These are phyloP conservation scores for Waltergamsia citrina DNA, from an alignment of 2,329 filamentous ascomycete genomes.

Conservation along the genomic window DNA sequence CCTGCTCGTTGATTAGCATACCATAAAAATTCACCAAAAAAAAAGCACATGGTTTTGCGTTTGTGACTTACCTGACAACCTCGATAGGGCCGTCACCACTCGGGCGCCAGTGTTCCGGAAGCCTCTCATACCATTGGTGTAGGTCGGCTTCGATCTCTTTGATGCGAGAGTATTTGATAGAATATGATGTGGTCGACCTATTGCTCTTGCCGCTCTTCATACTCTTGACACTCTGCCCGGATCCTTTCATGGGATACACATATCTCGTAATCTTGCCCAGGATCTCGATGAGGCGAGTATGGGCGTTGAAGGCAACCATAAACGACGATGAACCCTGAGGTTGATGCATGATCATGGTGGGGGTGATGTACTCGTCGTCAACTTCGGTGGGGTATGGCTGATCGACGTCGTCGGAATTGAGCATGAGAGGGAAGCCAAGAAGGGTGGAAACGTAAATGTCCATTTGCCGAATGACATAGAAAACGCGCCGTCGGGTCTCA, in stretches of 20 bases:
- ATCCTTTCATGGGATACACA: constrained; percentile 54
- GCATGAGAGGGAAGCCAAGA: constrained; percentile 54
- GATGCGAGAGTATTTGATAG: constrained; percentile 54
- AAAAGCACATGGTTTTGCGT: background rate
- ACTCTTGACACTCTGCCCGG: constrained; percentile 30
- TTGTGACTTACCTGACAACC: constrained; percentile 66
- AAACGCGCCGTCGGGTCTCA: constrained; percentile 54
- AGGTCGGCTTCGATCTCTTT: constrained; percentile 56
- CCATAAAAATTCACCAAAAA: too few relatives aligned
- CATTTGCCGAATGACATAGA: constrained; percentile 61
- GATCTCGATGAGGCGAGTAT: constrained; percentile 54
- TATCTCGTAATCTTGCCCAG: constrained; percentile 54
- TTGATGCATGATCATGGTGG: constrained; percentile 43
- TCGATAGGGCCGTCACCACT: constrained; percentile 68
- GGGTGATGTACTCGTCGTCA: constrained; percentile 59
- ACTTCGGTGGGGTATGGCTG: constrained; percentile 55
- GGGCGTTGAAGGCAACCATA: constrained; percentile 57
- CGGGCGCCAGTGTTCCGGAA: constrained; percentile 71
- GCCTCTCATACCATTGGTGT: constrained; percentile 50
- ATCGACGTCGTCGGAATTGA: constrained; percentile 57
- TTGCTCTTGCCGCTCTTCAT: constrained; percentile 29
- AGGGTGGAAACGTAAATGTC: constrained; percentile 62
- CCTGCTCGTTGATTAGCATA: constrained; percentile 16
- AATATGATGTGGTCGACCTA: constrained; percentile 34
- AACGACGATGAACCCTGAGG: constrained; percentile 47